These are phyloP conservation scores for Globisporangium heterothallicum DNA, from an alignment of 352 stramenopile genomes.

Conservation along the genomic window DNA sequence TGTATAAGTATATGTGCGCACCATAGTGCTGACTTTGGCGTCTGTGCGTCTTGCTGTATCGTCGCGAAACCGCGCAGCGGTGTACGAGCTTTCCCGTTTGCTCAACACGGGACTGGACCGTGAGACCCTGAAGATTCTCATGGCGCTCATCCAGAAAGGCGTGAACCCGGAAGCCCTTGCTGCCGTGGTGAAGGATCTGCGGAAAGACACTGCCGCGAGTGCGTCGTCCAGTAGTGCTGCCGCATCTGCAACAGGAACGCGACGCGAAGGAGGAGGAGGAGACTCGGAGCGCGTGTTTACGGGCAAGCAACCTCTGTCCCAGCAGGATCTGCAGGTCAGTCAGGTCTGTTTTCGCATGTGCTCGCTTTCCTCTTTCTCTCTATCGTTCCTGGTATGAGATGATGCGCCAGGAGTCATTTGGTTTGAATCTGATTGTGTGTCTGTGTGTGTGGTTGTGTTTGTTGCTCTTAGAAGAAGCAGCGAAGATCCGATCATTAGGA, in stretches of 20 bases:
- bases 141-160: conserved; percentile 85
- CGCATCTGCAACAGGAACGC: conserved; percentile 6
- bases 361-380: conserved; percentile 1
- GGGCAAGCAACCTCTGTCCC: conserved; percentile 43
- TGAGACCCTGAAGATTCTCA: conserved; percentile 84
- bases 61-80: too few relatives aligned
- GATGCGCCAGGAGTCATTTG: neutral
- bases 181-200: conserved; percentile 87
- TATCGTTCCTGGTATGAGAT: too few relatives aligned
- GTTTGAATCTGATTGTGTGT: neutral
- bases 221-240: neutral
- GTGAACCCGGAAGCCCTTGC: conserved; percentile 88
- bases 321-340: conserved; percentile 60
- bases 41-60: too few relatives aligned
- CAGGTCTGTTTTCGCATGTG: conserved; percentile 48
- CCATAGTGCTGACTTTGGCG: too few relatives aligned
- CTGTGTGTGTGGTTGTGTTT: conserved; percentile 6
- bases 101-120: conserved; percentile 89
- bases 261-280: too few relatives aligned
- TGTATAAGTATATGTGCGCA: neutral
- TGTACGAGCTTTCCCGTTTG: conserved; percentile 88
- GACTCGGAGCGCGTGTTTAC: conserved; percentile 24
- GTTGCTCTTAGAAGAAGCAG: conserved; percentile 45
- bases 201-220: conserved; percentile 42
- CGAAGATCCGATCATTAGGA: conserved; percentile 50